Evolutionary conservation across 805 yeast genomes (phyloP).

Genomic region (Yarrowia sp.): DNA sequence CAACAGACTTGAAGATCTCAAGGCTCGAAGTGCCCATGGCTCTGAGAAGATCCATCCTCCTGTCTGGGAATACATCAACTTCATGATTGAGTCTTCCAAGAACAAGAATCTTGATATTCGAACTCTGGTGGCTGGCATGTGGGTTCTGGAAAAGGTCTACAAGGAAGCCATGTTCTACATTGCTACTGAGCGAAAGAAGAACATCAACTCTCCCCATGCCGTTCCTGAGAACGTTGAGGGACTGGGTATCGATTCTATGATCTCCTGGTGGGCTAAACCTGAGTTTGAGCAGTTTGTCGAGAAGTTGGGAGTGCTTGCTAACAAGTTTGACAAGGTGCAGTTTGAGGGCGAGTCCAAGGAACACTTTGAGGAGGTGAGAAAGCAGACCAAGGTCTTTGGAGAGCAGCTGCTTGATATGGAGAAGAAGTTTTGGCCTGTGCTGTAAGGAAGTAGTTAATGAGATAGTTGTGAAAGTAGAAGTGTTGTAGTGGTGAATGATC

Average conservation of each 20-base stretch:
- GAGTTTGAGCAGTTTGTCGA: conserved; percentile 23
- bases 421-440: conserved; percentile 19
- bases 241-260: conserved; percentile 19
- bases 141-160: conserved; percentile 24
- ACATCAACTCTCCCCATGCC: conserved; percentile 2
- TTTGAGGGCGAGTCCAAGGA: not conserved
- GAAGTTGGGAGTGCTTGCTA: not conserved
- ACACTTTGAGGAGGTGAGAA: not conserved
- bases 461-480: not conserved
- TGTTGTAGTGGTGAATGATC: no score
- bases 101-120: conserved; percentile 1
- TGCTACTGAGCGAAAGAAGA: not conserved
- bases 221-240: conserved; percentile 10
- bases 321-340: conserved; percentile 18
- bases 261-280: conserved; percentile 27
- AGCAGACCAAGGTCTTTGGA: not conserved
- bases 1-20: not conserved
- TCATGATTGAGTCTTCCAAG: conserved; percentile 8
- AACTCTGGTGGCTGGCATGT: conserved; percentile 18
- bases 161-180: conserved; percentile 25
- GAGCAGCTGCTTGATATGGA: conserved; percentile 7
- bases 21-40: not conserved
- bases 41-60: conserved; percentile 21
- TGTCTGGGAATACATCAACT: conserved; percentile 20
- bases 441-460: not conserved